Conservation (phyloP, 805 yeast species). For the Scheffersomyces lignosus region DNA sequence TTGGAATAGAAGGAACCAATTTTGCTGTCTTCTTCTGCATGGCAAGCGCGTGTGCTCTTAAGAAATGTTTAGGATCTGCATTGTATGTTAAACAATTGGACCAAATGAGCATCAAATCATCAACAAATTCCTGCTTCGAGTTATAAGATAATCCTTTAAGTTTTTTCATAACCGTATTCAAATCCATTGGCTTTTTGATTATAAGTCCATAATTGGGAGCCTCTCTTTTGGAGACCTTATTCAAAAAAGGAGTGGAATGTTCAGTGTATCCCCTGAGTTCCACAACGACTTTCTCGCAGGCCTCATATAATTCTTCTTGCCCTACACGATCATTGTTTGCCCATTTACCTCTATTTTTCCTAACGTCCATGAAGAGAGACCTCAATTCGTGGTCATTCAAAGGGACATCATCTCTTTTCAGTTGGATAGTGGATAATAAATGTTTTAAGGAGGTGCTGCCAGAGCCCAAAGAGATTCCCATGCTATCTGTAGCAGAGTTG, state of each 20-base stretch:
- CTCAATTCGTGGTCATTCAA: constrained; percentile 82
- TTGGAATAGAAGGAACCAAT: constrained; percentile 84
- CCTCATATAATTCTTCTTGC: constrained; percentile 96
- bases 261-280: constrained; percentile 92
- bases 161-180: constrained; percentile 91
- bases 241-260: constrained; percentile 93
- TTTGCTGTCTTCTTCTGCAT: constrained; percentile 88
- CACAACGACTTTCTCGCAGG: constrained; percentile 91
- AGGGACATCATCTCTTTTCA: constrained; percentile 69
- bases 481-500: constrained; percentile 47
- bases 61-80: constrained; percentile 90
- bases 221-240: constrained; percentile 94
- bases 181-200: constrained; percentile 93
- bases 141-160: constrained; percentile 78
- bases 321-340: constrained; percentile 94
- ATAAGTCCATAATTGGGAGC: constrained; percentile 95
- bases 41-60: constrained; percentile 89
- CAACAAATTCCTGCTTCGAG: constrained; percentile 88
- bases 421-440: constrained; percentile 74
- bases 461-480: constrained; percentile 37
- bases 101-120: constrained; percentile 94
- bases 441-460: constrained; percentile 61
- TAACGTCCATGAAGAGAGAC: constrained; percentile 83
- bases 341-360: constrained; percentile 97
- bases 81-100: constrained; percentile 89